Base-by-base conservation (phyloP, 2,329 filamentous ascomycete genomes). In the Exophiala lecanii-corni region DNA sequence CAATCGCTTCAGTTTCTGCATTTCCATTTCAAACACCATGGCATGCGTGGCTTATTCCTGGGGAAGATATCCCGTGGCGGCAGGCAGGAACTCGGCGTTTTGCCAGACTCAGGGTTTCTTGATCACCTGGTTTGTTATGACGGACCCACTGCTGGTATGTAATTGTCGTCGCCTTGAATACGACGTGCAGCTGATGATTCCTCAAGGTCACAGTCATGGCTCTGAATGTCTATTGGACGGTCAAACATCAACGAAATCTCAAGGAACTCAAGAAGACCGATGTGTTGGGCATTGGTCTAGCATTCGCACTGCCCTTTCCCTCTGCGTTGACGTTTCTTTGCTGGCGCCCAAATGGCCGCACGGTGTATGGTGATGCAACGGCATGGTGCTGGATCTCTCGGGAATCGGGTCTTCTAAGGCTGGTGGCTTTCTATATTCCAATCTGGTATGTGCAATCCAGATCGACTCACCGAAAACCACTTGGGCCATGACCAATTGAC, bases 81-180 rank as follows among this genome's bases (percentile, higher is more conserved):
- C 40, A n/a, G 43, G 43, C 6, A 33, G 47, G 18, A 30, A 43
- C 20, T 37, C 47, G 21, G 47, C 43, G 13, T 46, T 35, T 36
- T 50, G 43, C 20, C 47, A 50, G 32, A 44, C 47, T 1, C 47
- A 50, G 31, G 47, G 40, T 0, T 34, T 50, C n/a, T 43, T 50
- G 7, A 47, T 50, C 15, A 43, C 41, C 18, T 50, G 47, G 47
- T 50, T 50, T 47, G 47, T 50, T 2, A 50, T 50, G 47, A 41
- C 47, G 9, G 47, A 50, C 35, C 47, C 47, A 10, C 21, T 50
- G 4, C 26, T 50, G 37, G 47, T 50, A 47, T 17, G 32, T 9
- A 19, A 2, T 25, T 16, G 3, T 3, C 25, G 2, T 34, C 6
- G 18, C 20, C 3, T 13, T 18, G 19, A 20, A 13, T 18, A 28